Evolutionary conservation across 1,139 yeast species (phyloP), one percentile per base, ranked within the genome.

Genomic region (Suhomyces wounanorum): DNA sequence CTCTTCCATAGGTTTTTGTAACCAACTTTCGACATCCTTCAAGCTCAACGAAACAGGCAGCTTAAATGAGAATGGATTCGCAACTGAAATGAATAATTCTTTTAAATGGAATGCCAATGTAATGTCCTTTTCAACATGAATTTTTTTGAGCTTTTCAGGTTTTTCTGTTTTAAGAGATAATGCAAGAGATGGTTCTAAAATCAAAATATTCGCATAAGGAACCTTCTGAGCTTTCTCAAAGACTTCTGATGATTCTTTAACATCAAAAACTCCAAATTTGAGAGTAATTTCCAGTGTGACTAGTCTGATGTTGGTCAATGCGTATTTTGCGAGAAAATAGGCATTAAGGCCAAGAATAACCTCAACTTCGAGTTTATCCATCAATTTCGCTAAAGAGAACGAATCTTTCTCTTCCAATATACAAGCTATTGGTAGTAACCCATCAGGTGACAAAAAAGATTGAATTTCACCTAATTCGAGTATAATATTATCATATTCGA

Each of bases 351-450:
- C 63, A 37, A 66, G 67, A 11, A 89, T 73, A 2, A 87, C 81
- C n/a, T 81, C 79, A 25, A 81, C 67, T 53, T 91, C 96, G 18
- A 90, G 68, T 17, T 67, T 63, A 63, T 92, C 97, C 64, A 91
- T 71, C 2, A 83, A 68, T 8, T 77, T 72, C 25, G 75, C 74
- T 43, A 84, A 60, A 5, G 75, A 68, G 46, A 65, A 70, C n/a
- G 72, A 69, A 10, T 72, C 62, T 40, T 70, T 62, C 3, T 73
- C 71, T 9, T 69, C 68, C 1, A 72, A 46, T 8, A 77, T 53
- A 2, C 58, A 59, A 1, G 77, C 69, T 2, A 77, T 25, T 0
- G 66, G 56, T 2, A 60, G 53, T 0, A 76, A 33, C 0, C 81
- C 64, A 2, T 54, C 55, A 0, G 85, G 81, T 1, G 78, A 69